Conservation (phyloP, 768 basidiomycete genomes). For the Phlebiopsis flavidoalba region DNA sequence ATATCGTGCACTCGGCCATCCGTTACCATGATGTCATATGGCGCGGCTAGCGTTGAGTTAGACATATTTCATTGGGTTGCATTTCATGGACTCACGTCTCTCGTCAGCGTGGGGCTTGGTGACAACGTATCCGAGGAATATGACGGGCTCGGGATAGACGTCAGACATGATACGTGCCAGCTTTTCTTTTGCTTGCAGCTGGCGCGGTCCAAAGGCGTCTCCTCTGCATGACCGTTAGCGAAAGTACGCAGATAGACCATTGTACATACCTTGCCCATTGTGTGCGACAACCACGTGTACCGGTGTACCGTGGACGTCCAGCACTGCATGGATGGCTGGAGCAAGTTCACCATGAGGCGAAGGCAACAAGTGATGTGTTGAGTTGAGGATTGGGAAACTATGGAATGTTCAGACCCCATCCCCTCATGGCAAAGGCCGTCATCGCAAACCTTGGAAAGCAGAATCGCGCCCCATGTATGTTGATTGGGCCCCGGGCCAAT, state of each 20-base stretch:
- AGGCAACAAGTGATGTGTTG: slow-evolving; percentile 81
- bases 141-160: slow-evolving; percentile 63
- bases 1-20: slow-evolving; percentile 81
- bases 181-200: slow-evolving; percentile 72
- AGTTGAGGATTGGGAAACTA: slow-evolving; percentile 87
- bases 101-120: slow-evolving; percentile 58
- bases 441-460: slow-evolving; percentile 65
- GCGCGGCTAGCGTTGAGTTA: slow-evolving; percentile 44
- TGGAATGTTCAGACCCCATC: too few relatives aligned
- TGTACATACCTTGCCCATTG: slow-evolving; percentile 74
- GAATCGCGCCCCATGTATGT: slow-evolving; percentile 85
- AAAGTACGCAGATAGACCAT: background rate
- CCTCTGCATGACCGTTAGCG: slow-evolving; percentile 44
- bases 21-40: slow-evolving; percentile 70
- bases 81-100: slow-evolving; percentile 43
- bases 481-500: slow-evolving; percentile 83
- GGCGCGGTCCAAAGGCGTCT: slow-evolving; percentile 84
- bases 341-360: slow-evolving; percentile 85
- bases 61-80: background rate
- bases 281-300: slow-evolving; percentile 85
- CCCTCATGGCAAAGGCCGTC: too few relatives aligned
- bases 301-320: slow-evolving; percentile 73
- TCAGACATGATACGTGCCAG: slow-evolving; percentile 75
- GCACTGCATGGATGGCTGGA: slow-evolving; percentile 81
- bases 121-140: slow-evolving; percentile 82